Percentiles rank a stretch among this genome's conserved stretches.
phyloP scores from a whole-genome alignment of 2,329 filamentous ascomycete genomes.

The Ophidiomyces ophidiicola region DNA sequence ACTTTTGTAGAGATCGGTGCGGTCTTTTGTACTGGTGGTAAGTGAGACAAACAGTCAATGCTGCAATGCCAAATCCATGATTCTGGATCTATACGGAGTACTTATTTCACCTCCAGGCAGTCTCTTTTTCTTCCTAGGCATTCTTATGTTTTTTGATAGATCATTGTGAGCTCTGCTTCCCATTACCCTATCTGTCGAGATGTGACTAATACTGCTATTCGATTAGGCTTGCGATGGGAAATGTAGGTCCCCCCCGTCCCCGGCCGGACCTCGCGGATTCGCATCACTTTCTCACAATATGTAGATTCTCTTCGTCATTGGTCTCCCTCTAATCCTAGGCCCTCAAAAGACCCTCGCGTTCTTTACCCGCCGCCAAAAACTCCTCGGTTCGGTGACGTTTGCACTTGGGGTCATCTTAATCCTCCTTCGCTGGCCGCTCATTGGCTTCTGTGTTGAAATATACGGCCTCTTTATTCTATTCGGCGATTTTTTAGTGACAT shows the following conservation, averaged over 20 bases:
- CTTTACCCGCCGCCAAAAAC: conserved; percentile 87
- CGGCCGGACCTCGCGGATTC: background rate
- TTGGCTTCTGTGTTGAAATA: conserved; percentile 79
- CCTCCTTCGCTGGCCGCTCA: conserved; percentile 75
- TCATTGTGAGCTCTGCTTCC: conserved; percentile 56
- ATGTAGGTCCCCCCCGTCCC: conserved; percentile 44
- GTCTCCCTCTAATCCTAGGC: conserved; percentile 90
- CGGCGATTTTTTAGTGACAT: conserved; percentile 89
- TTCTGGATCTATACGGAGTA: background rate
- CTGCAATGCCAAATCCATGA: background rate
- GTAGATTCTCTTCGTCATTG: conserved; percentile 94
- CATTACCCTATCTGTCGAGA: conserved; percentile 8
- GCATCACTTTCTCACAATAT: background rate
- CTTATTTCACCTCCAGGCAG: conserved; percentile 58
- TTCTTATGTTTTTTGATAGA: conserved; percentile 94
- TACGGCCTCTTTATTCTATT: conserved; percentile 92
- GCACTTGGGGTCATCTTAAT: conserved; percentile 72
- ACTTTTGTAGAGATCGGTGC: conserved; percentile 69
- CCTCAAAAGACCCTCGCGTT: conserved; percentile 81
- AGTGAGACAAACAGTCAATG: conserved; percentile 31
- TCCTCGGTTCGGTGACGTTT: conserved; percentile 83
- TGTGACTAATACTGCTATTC: conserved; percentile 4
- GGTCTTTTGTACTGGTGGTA: conserved; percentile 95
- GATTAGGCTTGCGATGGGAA: conserved; percentile 86
- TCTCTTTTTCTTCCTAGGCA: conserved; percentile 86